These are phyloP conservation scores for Zygoascus hellenicus DNA, from an alignment of 1,139 yeast species.

Conservation along the genomic window DNA sequence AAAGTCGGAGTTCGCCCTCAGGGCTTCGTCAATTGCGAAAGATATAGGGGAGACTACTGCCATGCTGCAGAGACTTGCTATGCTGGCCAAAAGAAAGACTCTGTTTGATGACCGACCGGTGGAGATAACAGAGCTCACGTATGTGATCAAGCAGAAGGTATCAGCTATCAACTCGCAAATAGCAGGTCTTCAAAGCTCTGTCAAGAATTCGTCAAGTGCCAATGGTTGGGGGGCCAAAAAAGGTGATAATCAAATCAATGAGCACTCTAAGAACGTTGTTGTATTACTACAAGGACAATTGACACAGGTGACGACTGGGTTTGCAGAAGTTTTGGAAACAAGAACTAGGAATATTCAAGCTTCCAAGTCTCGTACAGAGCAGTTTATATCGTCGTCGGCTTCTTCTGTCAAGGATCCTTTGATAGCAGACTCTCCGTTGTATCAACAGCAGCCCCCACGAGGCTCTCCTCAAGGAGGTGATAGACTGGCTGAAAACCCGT, in stretches of 20 bases:
- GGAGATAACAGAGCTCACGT: constrained; percentile 88
- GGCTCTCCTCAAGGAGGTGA: constrained; percentile 10
- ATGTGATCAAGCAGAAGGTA: constrained; percentile 88
- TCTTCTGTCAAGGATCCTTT: constrained; percentile 31
- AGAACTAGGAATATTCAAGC: constrained; percentile 82
- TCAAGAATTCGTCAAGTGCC: constrained; percentile 21
- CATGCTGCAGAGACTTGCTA: constrained; percentile 71
- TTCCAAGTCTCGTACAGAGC: constrained; percentile 77
- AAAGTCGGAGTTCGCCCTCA: constrained; percentile 62
- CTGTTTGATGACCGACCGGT: constrained; percentile 90
- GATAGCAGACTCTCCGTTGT: constrained; percentile 16
- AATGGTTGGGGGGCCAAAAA: constrained; percentile 35
- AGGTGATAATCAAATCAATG: constrained; percentile 54
- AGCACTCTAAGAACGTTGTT: constrained; percentile 81
- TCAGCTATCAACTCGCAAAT: constrained; percentile 76
- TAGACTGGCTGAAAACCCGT: constrained; percentile 33
- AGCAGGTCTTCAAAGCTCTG: constrained; percentile 54
- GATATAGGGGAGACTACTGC: constrained; percentile 89
- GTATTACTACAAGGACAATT: constrained; percentile 81
- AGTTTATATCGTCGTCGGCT: constrained; percentile 54
- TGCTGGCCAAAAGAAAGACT: constrained; percentile 83
- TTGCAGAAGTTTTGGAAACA: constrained; percentile 78
- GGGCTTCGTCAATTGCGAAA: constrained; percentile 80
- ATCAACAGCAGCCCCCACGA: constrained; percentile 9
- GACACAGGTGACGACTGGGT: constrained; percentile 87